A percentile compares a stretch with the other conserved stretches of the same genome.
These are phyloP conservation scores for Microdochium nivale DNA, from an alignment of 2,329 filamentous ascomycete species.

Conservation along the genomic window DNA sequence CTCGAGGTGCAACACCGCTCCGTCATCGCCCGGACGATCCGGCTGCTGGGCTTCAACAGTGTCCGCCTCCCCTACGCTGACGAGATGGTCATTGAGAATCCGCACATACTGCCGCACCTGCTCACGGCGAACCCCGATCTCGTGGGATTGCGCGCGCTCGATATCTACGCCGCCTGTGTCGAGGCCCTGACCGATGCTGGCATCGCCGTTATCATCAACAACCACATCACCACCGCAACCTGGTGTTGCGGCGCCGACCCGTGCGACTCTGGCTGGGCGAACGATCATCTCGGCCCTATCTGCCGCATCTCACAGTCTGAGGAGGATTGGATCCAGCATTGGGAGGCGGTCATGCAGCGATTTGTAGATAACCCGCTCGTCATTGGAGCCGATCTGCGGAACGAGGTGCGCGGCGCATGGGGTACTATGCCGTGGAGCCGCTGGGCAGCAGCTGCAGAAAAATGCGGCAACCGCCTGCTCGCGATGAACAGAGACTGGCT, in stretches of 20 bases:
- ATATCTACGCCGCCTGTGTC: conserved; percentile 52
- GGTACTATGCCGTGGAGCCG: conserved; percentile 58
- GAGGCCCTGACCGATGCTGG: conserved; percentile 51
- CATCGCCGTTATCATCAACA: conserved; percentile 58
- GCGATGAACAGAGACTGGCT: conserved; percentile 54
- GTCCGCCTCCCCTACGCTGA: conserved; percentile 62
- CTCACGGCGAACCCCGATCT: conserved; percentile 54
- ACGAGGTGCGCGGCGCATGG: conserved; percentile 62
- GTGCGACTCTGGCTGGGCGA: conserved; percentile 59
- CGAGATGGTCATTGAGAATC: conserved; percentile 56
- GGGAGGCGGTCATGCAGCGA: conserved; percentile 54
- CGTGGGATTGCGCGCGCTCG: conserved; percentile 45
- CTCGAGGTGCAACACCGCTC: conserved; percentile 54
- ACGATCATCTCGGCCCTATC: conserved; percentile 51
- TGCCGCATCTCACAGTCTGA: conserved; percentile 56
- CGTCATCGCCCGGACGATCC: conserved; percentile 51
- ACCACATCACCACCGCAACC: conserved; percentile 60
- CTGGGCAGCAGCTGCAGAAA: conserved; percentile 57
- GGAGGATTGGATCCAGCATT: conserved; percentile 57
- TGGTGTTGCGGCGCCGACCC: conserved; percentile 64
- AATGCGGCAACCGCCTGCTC: conserved; percentile 52
- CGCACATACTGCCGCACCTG: conserved; percentile 38
- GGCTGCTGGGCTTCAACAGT: conserved; percentile 58
- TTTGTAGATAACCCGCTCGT: conserved; percentile 51
- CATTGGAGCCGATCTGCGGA: conserved; percentile 58